Base-by-base conservation (phyloP, 257 asterid species). In the Gentiana dahurica region DNA sequence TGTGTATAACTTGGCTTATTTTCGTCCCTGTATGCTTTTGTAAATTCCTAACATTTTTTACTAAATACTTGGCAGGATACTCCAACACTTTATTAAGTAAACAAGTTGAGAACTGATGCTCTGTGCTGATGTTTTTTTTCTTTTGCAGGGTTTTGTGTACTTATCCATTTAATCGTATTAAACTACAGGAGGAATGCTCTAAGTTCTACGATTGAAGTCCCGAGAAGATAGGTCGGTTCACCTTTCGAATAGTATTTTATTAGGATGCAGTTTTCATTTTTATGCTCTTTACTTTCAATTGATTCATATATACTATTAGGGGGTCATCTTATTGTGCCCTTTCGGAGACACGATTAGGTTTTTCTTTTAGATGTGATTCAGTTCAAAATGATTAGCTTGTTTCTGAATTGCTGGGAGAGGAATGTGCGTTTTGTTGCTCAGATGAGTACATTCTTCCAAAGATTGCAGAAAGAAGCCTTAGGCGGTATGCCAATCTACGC, bases 381-480 rank as follows among this genome's bases (percentile, higher is more conserved):
- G 8, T 73, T 54, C 71, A 61, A 70, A 36, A 66, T 10, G 11
- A 15, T 61, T 61, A 52, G 37, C 65, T 33, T 45, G 57, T 62
- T 75, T 53, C 24, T 0, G 24, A 24, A 65, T 70, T 75, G 24
- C 24, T 24, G 24, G 24, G 24, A 24, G 24, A 24, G 24, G 24
- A 24, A 24, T 24, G 24, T 24, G 24, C 24, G 24, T 24, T 24
- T 75, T 53, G 67, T 70, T 75, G 69, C 62, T 68, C 76, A 91
- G 98, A 85, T 59, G 98, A 87, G 72, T 91, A 87, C 71, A 81
- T 87, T 64, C 93, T 91, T 57, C 97, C 97, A 33, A 87, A 85
- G 92, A 76, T 91, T 49, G 95, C 95, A 53, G 98, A 91, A 81
- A 78, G 97, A 65, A 77, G 85, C 59, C 54, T 91, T 74, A 79